phyloP scores from a whole-genome alignment of 768 basidiomycete genomes.

The Lanmaoa rubissima region DNA sequence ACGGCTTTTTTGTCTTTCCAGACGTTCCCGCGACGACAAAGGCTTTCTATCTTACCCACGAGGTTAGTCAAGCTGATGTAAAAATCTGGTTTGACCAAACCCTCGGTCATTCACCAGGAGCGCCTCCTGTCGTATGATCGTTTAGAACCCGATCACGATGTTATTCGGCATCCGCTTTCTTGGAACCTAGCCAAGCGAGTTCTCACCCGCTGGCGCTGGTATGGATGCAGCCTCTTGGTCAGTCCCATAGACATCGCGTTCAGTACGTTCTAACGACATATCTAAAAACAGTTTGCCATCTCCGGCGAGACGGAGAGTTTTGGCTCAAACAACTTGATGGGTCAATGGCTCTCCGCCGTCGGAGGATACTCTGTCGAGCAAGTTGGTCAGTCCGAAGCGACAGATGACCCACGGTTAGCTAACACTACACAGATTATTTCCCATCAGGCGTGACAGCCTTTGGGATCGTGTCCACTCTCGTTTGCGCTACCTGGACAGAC shows the following conservation, averaged over 20 bases:
- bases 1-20: slow-evolving; percentile 72
- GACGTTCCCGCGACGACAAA: slow-evolving; percentile 63
- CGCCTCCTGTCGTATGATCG: slow-evolving; percentile 51
- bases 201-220: slow-evolving; percentile 64
- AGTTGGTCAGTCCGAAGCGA: slow-evolving; percentile 39
- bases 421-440: slow-evolving; percentile 44
- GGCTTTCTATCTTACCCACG: slow-evolving; percentile 60
- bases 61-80: slow-evolving; percentile 33
- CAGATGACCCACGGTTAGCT: background rate
- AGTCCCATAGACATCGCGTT: slow-evolving; percentile 11
- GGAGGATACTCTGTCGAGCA: slow-evolving; percentile 64
- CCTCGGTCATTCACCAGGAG: slow-evolving; percentile 40
- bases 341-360: slow-evolving; percentile 63
- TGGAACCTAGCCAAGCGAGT: slow-evolving; percentile 48
- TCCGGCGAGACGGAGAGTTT: slow-evolving; percentile 69
- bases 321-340: slow-evolving; percentile 71
- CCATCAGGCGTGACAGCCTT: slow-evolving; percentile 66
- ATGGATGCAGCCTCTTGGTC: slow-evolving; percentile 63
- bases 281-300: slow-evolving; percentile 50
- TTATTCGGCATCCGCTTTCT: slow-evolving; percentile 42
- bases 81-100: background rate
- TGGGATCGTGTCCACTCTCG: slow-evolving; percentile 58
- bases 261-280: background rate
- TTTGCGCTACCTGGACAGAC: slow-evolving; percentile 67
- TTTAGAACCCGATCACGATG: slow-evolving; percentile 40